Base-by-base conservation (phyloP, 2,329 filamentous ascomycete species). In the Trichophyton verrucosum region DNA sequence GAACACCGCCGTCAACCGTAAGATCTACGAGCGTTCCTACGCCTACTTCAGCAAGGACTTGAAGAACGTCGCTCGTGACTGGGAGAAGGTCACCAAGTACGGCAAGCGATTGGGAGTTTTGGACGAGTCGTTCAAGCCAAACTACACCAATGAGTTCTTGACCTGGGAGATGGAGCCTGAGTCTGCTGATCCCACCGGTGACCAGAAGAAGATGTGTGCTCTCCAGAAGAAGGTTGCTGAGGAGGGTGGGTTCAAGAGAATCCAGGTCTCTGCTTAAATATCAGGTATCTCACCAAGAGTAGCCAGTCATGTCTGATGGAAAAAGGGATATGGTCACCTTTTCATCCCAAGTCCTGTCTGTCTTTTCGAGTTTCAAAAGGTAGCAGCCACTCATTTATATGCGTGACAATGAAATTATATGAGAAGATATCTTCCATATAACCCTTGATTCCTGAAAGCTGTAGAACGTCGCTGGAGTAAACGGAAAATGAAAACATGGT, bases 1-100 rank as follows among this genome's bases (percentile, higher is more conserved):
- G 84, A 82, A 78, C 49, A 83, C 83, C 0, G 69, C 76, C 1
- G 81, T 89, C 61, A 89, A 90, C 77, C 81, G 82, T 67, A 89
- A 89, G 80, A 89, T 91, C 73, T 90, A 88, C 68, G 86, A 90
- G 79, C 84, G 87, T 63, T 87, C 84, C 67, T 91, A 83, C 68
- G 86, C 87, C 20, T 90, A 89, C 78, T 88, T 90, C 72, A 87
- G 83, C 62, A 80, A 80, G 65, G 86, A 90, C 66, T 70, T 90
- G 65, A 86, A 88, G 81, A 91, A 91, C 66, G 87, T 91, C 4
- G 66, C 73, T 59, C 82, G 88, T 56, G 87, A 91, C 75, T 91
- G 87, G 87, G 74, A 79, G 61, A 90, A 91, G 79, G 88, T 90
- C 9, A 90, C 87, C 53, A 80, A 78, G 64, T 91, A 91, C 69